Base-by-base conservation (phyloP, 2,329 filamentous ascomycete species). In the Stagonosporopsis vannaccii region DNA sequence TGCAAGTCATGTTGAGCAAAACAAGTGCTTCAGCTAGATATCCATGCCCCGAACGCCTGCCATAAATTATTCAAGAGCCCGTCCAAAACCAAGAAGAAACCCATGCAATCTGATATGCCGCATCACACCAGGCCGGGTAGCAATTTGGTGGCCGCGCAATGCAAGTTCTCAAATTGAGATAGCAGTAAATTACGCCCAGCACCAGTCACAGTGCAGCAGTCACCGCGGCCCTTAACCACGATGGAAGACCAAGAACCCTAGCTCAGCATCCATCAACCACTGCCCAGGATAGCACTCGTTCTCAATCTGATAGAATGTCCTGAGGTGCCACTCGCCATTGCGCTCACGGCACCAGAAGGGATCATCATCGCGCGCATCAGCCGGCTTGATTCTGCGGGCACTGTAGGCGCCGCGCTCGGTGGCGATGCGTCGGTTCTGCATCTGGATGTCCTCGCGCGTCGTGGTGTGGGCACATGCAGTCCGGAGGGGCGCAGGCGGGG, bases 291-390 rank as follows among this genome's bases (percentile, higher is more conserved):
- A 60, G 44, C 71, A 73, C 53, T 74, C 72, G 22, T 74, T 72
- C 64, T 77, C 71, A 40, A 77, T 77, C 62, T 71, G 68, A 30
- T 75, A 75, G 66, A 63, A 76, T 3, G 64, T 66, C 22, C 74
- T 61, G 20, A 75, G 57, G 52, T 74, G 70, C 70, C 71, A 74
- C 50, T 71, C 66, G 37, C 75, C 75, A 46, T 74, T 73, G 20
- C 66, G 51, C 59, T 77, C 75, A n/a, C 61, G 63, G 58, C 70
- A 73, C 74, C 74, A 77, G 51, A 77, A 77, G 3, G 67, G 63
- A 46, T 75, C 70, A 37, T 75, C 71, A 28, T 68, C 63, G 17
- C 59, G 62, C 2, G 71, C 69, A 54, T 74, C 70, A 2, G 69
- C 69, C 0, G 74, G 74, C 57, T 69, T 65, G 54, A 76, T 75